Percentiles rank a stretch among this genome's conserved stretches.
Conservation (phyloP, 768 basidiomycete genomes). For the Boletellus emodensis region DNA sequence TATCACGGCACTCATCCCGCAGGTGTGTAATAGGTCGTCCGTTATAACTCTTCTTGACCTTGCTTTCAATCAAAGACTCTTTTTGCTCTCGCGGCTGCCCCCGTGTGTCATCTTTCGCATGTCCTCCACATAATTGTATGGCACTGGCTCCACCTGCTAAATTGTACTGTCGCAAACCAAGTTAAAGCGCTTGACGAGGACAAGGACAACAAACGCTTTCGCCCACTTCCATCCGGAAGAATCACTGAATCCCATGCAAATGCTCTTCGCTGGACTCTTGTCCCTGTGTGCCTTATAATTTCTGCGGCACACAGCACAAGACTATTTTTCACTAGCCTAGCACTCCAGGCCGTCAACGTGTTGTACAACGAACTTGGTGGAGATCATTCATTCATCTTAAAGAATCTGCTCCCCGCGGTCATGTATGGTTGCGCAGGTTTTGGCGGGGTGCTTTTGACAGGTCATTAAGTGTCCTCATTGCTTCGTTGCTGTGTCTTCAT, state of each 20-base stretch:
- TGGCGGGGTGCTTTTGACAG: constrained; percentile 33
- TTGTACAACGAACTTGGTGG: constrained; percentile 32
- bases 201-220: constrained; percentile 36
- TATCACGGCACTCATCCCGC: constrained; percentile 14
- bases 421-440: constrained; percentile 33
- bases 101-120: constrained; percentile 7
- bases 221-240: constrained; percentile 41
- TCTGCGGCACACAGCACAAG: constrained; percentile 29
- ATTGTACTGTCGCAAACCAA: constrained; percentile 40
- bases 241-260: constrained; percentile 32
- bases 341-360: constrained; percentile 18
- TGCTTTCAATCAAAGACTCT: constrained; percentile 21
- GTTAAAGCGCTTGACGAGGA: constrained; percentile 37
- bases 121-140: constrained; percentile 31
- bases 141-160: constrained; percentile 42
- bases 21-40: constrained; percentile 6
- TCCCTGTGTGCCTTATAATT: constrained; percentile 29
- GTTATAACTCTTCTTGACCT: not conserved
- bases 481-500: not conserved
- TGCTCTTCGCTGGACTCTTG: constrained; percentile 34
- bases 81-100: constrained; percentile 27
- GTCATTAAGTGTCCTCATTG: constrained; percentile 15
- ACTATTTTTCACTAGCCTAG: constrained; percentile 29
- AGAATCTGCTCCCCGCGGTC: constrained; percentile 30
- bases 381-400: not conserved